A percentile compares a stretch with the other conserved stretches of the same genome.
These are phyloP conservation scores for Schrenkiella parvula DNA, from an alignment of 345 rosid species.

Conservation along the genomic window DNA sequence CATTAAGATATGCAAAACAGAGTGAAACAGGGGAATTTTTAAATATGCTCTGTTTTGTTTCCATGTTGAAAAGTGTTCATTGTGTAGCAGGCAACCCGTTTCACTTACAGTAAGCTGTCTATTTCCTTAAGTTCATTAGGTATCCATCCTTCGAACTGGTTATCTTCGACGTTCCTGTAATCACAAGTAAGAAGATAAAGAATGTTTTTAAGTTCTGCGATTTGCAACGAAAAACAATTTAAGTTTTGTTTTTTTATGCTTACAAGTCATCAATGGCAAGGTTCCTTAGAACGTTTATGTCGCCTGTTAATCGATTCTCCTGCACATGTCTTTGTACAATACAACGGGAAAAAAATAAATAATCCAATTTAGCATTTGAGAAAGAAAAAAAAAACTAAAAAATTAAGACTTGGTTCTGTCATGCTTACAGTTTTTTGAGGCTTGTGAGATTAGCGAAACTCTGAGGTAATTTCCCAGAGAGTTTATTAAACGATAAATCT, in stretches of 20 bases:
- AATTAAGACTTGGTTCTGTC: background rate
- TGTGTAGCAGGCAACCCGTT: background rate
- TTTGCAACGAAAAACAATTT: background rate
- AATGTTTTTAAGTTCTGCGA: background rate
- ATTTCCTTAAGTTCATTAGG: constrained; percentile 67
- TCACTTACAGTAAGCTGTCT: constrained; percentile 57
- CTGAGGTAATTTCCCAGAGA: constrained; percentile 67
- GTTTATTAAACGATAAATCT: constrained; percentile 63
- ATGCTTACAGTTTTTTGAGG: constrained; percentile 56
- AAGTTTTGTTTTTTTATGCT: constrained; percentile 17
- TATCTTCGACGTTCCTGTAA: constrained; percentile 70
- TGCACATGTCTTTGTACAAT: constrained; percentile 58
- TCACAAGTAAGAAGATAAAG: background rate
- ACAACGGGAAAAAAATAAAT: background rate
- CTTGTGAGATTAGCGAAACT: constrained; percentile 60
- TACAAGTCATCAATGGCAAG: constrained; percentile 79
- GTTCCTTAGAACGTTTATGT: constrained; percentile 56
- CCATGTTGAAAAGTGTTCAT: background rate
- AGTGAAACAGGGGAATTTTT: background rate
- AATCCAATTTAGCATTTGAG: background rate
- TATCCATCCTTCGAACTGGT: constrained; percentile 81
- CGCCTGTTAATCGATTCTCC: constrained; percentile 68
- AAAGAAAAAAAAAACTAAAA: background rate
- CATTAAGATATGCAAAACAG: constrained; percentile 23
- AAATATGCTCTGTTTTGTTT: background rate